These are phyloP conservation scores for Solanum piurae DNA, from an alignment of 257 asterid genomes.

Conservation along the genomic window DNA sequence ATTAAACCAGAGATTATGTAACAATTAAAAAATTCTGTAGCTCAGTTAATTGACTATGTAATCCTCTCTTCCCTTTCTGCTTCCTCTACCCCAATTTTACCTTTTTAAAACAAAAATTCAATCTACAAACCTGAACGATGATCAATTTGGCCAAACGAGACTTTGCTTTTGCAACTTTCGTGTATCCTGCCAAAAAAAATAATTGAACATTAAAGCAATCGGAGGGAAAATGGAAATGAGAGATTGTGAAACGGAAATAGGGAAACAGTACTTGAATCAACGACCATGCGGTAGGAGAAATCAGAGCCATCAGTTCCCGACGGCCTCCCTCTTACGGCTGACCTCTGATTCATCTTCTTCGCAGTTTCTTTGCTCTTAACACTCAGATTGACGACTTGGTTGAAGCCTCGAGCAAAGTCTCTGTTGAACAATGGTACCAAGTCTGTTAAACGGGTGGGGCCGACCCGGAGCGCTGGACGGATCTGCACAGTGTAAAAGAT, in stretches of 20 bases:
- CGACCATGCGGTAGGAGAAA: conserved; percentile 92
- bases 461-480: neutral
- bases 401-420: neutral
- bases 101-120: neutral
- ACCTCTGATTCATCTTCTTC: conserved; percentile 43
- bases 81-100: neutral
- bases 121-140: conserved; percentile 46
- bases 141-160: conserved; percentile 48
- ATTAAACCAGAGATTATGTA: neutral
- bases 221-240: neutral
- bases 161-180: conserved; percentile 65
- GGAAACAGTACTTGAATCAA: conserved; percentile 50
- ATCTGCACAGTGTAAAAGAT: neutral
- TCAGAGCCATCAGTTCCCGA: conserved; percentile 93
- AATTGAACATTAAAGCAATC: neutral
- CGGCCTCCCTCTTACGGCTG: conserved; percentile 43
- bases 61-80: neutral
- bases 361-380: neutral
- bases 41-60: neutral
- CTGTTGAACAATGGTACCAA: neutral
- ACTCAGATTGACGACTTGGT: neutral
- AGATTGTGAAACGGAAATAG: neutral
- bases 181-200: conserved; percentile 40
- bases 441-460: neutral
- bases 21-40: neutral